A percentile compares a stretch with the other conserved stretches of the same genome.
These are phyloP conservation scores for Ilex paraguariensis DNA, from an alignment of 305 asterid genomes.

Conservation along the genomic window DNA sequence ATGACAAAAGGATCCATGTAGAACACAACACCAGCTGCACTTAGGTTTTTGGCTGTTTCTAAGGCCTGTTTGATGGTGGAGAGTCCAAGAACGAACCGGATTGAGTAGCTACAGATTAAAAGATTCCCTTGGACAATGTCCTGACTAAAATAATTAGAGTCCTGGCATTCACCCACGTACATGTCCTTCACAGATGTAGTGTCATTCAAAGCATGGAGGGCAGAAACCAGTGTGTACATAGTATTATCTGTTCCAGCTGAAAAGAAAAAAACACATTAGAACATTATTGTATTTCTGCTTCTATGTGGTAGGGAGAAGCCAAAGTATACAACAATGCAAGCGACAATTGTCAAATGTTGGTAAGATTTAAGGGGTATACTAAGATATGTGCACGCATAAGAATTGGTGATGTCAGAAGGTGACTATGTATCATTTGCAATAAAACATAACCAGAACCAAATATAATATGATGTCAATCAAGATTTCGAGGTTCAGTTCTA, in stretches of 20 bases:
- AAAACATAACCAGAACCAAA: too few species aligned
- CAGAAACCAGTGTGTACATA: constrained; percentile 73
- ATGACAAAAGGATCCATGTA: constrained; percentile 92
- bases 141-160: constrained; percentile 51
- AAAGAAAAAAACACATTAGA: constrained; percentile 14
- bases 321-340: too few species aligned
- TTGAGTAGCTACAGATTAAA: constrained; percentile 91
- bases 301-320: background rate
- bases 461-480: too few species aligned
- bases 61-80: constrained; percentile 85
- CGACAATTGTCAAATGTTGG: too few species aligned
- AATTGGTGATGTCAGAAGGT: too few species aligned
- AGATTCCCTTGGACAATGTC: constrained; percentile 73
- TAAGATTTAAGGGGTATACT: too few species aligned
- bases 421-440: too few species aligned
- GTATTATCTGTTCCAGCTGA: constrained; percentile 78
- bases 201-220: constrained; percentile 65
- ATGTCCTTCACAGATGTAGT: constrained; percentile 43
- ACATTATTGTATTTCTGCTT: background rate
- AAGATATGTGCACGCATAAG: too few species aligned
- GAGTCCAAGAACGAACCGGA: constrained; percentile 91
- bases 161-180: constrained; percentile 93
- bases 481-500: too few species aligned
- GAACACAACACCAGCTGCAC: constrained; percentile 89
- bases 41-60: constrained; percentile 74